These are phyloP conservation scores for Cryptosporidium sp. DNA, from an alignment of 169 alveolate species.

Conservation along the genomic window DNA sequence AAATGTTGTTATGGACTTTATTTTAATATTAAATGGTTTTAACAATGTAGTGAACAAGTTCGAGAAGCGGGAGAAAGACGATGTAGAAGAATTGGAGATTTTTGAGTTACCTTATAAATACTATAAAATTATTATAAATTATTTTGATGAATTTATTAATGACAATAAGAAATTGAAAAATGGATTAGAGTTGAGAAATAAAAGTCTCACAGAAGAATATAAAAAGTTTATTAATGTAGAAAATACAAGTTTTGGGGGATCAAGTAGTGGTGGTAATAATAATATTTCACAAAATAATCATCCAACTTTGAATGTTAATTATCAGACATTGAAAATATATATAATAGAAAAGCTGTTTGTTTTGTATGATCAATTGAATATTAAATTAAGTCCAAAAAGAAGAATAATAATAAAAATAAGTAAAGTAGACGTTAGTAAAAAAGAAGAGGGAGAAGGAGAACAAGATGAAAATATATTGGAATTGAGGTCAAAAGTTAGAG, in stretches of 20 bases:
- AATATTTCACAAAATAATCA: neutral
- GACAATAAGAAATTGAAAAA: neutral
- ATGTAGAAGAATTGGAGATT: neutral
- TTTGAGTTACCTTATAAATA: constrained; percentile 22
- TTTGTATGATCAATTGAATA: constrained; percentile 12
- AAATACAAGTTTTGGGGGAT: neutral
- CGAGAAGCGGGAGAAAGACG: neutral
- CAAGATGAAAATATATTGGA: no score
- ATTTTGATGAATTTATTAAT: constrained; percentile 4
- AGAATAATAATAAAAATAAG: neutral
- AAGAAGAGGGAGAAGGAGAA: neutral
- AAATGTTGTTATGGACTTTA: constrained; percentile 12
- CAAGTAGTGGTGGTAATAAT: neutral
- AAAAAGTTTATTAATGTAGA: neutral
- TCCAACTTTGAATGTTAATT: constrained; percentile 4
- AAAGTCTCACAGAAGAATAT: neutral
- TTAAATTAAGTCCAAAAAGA: neutral
- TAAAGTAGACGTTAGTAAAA: no score
- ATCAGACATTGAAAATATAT: constrained; percentile 45
- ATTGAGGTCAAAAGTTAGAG: neutral
- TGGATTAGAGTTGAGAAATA: neutral
- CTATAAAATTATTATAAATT: neutral
- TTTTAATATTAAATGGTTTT: neutral
- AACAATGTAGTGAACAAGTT: no score
- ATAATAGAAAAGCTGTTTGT: constrained; percentile 49